A percentile compares a stretch with the other conserved stretches of the same genome.
phyloP scores from a whole-genome alignment of 805 yeast species.

The Cyberlindnera xylosilytica region DNA sequence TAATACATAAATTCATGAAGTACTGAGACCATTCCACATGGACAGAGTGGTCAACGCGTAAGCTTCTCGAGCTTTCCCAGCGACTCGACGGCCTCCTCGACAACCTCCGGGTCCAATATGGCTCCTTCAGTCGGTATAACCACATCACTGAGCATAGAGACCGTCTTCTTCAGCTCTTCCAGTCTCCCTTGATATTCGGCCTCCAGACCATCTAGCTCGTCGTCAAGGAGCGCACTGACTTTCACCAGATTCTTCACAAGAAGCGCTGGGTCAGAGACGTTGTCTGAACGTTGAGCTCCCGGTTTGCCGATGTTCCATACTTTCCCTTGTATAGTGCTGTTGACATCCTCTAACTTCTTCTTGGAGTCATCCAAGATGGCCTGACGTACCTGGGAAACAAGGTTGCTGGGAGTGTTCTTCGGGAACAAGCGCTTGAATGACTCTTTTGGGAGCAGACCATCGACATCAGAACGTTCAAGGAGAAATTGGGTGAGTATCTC shows the following conservation, averaged over 20 bases:
- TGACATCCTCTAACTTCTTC: background rate
- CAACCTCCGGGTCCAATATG: background rate
- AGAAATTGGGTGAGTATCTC: slow-evolving; percentile 19
- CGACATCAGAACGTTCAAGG: slow-evolving; percentile 15
- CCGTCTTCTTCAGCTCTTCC: background rate
- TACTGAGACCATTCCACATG: no score
- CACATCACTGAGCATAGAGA: background rate
- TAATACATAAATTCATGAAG: no score
- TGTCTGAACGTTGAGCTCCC: background rate
- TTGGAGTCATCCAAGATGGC: background rate
- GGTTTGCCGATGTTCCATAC: background rate
- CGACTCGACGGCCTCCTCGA: background rate
- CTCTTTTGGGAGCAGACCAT: slow-evolving; percentile 5
- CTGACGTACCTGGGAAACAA: slow-evolving; percentile 1
- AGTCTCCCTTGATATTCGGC: background rate
- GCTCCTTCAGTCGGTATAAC: background rate
- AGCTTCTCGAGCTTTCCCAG: background rate
- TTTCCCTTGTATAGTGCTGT: background rate
- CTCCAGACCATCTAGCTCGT: background rate
- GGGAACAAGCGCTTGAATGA: slow-evolving; percentile 17
- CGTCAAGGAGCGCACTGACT: background rate
- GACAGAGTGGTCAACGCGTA: no score
- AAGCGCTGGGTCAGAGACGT: background rate
- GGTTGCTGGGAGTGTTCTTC: slow-evolving; percentile 5
- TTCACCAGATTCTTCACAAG: slow-evolving; percentile 1